Conservation (phyloP, 495 filamentous ascomycete species). For the Penicillium herquei region DNA sequence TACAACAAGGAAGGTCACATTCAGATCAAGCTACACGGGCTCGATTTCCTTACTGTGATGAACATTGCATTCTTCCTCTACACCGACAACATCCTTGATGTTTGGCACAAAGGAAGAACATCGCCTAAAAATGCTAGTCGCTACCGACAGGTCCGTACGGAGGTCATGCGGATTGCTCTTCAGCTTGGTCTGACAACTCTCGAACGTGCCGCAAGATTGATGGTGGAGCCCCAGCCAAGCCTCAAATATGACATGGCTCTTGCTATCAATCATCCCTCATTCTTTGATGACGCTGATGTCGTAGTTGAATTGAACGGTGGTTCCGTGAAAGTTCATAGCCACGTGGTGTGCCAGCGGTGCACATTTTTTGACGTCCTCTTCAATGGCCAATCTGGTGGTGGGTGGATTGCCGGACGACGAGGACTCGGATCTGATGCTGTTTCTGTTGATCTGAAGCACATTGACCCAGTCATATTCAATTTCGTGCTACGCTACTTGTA, state of each 20-base stretch:
- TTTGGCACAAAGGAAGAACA: conserved; percentile 73
- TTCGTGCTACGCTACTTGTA: conserved; percentile 84
- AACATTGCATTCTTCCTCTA: conserved; percentile 81
- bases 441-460: conserved; percentile 79
- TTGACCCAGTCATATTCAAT: conserved; percentile 66
- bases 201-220: conserved; percentile 72
- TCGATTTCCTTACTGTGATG: conserved; percentile 73
- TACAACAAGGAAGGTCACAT: conserved; percentile 46
- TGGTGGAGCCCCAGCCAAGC: conserved; percentile 60
- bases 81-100: conserved; percentile 73
- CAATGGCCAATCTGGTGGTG: conserved; percentile 75
- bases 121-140: conserved; percentile 59
- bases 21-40: conserved; percentile 57
- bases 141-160: conserved; percentile 73
- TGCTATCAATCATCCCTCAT: conserved; percentile 63
- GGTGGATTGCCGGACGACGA: conserved; percentile 76
- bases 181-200: conserved; percentile 64
- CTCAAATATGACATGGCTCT: conserved; percentile 65
- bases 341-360: conserved; percentile 76
- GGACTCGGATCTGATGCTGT: conserved; percentile 50
- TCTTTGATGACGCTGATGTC: conserved; percentile 73
- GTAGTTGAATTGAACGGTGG: conserved; percentile 73
- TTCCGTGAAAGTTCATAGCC: conserved; percentile 66
- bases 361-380: conserved; percentile 93
- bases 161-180: conserved; percentile 77